Evolutionary conservation across 768 basidiomycete species (phyloP), one percentile per base, ranked within the genome.

Genomic region (Amanita rubescens): DNA sequence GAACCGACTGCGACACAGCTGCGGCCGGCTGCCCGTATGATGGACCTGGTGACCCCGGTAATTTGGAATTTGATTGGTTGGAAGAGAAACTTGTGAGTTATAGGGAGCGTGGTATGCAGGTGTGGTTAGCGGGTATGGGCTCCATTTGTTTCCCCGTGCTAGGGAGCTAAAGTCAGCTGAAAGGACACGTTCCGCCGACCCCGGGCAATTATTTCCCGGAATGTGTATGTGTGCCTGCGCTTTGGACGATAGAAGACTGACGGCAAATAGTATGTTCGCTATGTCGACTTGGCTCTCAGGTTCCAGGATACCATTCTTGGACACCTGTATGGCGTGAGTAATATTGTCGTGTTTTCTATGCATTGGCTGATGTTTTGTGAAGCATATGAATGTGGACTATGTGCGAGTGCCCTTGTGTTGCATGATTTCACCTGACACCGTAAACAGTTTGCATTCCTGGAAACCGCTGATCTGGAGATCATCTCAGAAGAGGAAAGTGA

Each of bases 251-350:
- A 58, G 60, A 52, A 49, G 50, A 38, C 14, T 51, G 49, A 54
- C 11, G 25, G 12, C 7, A 25, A 20, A 48, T 57, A 79, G 78
- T 86, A 84, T 64, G 75, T 80, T 56, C 82, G 82, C 33, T 88
- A 87, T 61, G 75, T 75, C 37, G 84, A 90, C 65, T 68, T 94
- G 46, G 76, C 86, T n/a, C 71, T 94, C 55, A 72, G 86, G 54
- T 94, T 79, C 68, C 91, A 93, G 63, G 91, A 93, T 63, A 90
- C 88, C 8, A 86, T 94, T 58, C 71, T 94, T 34, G 92, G 91
- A 1, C 89, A 91, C 68, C 68, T 94, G 30, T 94, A 75, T 58
- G 91, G 87, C 65, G 90, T 89, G 71, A 57, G 63, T 60, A 38
- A 34, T 48, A 50, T 39, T 33, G 47, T 30, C 34, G 48, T 65